phyloP scores from a whole-genome alignment of 345 rosid genomes.

The Kandelia obovata region DNA sequence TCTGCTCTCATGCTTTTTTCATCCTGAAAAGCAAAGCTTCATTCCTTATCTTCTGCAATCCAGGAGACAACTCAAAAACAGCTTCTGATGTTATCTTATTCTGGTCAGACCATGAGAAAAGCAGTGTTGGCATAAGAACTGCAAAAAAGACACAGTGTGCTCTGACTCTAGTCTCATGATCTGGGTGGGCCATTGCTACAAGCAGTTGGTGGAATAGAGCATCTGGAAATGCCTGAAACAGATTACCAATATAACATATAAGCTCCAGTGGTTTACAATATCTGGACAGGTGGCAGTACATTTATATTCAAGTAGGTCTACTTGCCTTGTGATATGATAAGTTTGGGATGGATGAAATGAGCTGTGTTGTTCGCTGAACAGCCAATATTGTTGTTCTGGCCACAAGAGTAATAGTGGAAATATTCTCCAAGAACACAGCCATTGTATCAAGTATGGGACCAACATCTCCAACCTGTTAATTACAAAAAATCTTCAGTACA shows the following conservation, averaged over 20 bases:
- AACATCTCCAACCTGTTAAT: slow-evolving; percentile 72
- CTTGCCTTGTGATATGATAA: slow-evolving; percentile 65
- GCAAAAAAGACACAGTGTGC: slow-evolving; percentile 68
- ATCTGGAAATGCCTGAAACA: slow-evolving; percentile 83
- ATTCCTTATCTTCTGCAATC: slow-evolving; percentile 26
- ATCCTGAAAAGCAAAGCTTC: slow-evolving; percentile 41
- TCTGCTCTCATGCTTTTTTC: slow-evolving; percentile 38
- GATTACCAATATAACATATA: not conserved
- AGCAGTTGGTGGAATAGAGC: slow-evolving; percentile 85
- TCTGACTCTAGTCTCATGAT: slow-evolving; percentile 67
- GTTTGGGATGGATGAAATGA: slow-evolving; percentile 64
- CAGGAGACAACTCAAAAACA: slow-evolving; percentile 31
- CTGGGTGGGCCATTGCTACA: slow-evolving; percentile 73
- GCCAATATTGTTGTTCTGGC: slow-evolving; percentile 74
- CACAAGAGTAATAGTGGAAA: slow-evolving; percentile 46
- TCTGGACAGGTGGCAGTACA: slow-evolving; percentile 8
- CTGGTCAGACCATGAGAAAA: slow-evolving; percentile 48
- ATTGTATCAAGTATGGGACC: slow-evolving; percentile 88
- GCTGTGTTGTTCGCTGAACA: slow-evolving; percentile 54
- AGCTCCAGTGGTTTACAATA: slow-evolving; percentile 18
- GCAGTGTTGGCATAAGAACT: slow-evolving; percentile 65
- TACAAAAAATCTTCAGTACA: slow-evolving; percentile 4
- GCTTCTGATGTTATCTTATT: slow-evolving; percentile 36
- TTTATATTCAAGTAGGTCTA: slow-evolving; percentile 7
- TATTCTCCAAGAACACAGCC: slow-evolving; percentile 73